A percentile compares a stretch with the other conserved stretches of the same genome.
These are phyloP conservation scores for Alternaria tenuissima DNA, from an alignment of 2,329 filamentous ascomycete genomes.

Conservation along the genomic window DNA sequence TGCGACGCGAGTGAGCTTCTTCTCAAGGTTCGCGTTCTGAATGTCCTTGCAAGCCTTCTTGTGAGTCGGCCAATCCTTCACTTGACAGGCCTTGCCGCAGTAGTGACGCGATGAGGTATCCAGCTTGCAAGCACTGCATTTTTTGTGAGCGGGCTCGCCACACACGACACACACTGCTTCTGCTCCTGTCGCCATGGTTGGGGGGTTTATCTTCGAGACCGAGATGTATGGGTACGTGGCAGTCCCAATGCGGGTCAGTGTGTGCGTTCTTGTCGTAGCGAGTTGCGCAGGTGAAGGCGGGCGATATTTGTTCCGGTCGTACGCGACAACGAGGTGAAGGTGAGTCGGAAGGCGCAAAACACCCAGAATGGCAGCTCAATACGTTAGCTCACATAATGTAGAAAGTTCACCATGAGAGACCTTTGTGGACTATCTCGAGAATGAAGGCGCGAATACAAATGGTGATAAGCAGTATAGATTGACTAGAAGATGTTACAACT, in stretches of 20 bases:
- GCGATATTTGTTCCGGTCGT: too few relatives aligned
- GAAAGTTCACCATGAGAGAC: background rate
- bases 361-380: background rate
- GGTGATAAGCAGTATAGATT: too few relatives aligned
- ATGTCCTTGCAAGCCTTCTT: background rate
- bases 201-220: too few relatives aligned
- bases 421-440: too few relatives aligned
- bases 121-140: slow-evolving; percentile 8
- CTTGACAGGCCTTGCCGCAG: slow-evolving; percentile 11
- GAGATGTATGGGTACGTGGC: fast-evolving
- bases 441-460: too few relatives aligned
- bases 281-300: background rate
- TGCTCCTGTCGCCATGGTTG: background rate
- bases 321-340: background rate
- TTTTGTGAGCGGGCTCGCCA: background rate
- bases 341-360: background rate
- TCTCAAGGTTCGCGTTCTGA: background rate
- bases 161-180: slow-evolving; percentile 2
- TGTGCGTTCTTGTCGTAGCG: background rate
- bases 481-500: too few relatives aligned
- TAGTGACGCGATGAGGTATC: background rate
- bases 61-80: slow-evolving; percentile 1
- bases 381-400: fast-evolving
- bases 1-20: background rate
- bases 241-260: fast-evolving